Conservation (phyloP, 2,329 filamentous ascomycete genomes). For the Fusarium euwallaceae region DNA sequence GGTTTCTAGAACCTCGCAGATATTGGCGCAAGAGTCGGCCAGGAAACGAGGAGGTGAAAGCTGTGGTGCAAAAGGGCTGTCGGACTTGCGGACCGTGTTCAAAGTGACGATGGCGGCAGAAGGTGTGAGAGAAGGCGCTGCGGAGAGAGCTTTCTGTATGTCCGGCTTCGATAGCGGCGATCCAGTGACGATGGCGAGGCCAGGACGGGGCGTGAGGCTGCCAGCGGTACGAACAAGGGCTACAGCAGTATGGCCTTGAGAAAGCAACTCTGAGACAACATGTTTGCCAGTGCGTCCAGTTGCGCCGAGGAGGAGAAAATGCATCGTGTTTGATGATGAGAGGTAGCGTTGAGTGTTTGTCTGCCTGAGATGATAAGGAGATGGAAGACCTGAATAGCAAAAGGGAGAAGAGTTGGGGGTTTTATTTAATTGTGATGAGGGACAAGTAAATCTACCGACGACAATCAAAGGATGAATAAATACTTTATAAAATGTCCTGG, state of each 20-base stretch:
- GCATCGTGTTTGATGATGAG: conserved; percentile 46
- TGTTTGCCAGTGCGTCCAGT: conserved; percentile 59
- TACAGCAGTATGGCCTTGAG: conserved; percentile 54
- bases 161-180: conserved; percentile 53
- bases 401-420: background rate
- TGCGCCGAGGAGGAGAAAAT: conserved; percentile 59
- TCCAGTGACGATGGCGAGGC: conserved; percentile 51
- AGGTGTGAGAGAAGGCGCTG: conserved; percentile 38
- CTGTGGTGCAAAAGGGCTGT: conserved; percentile 56
- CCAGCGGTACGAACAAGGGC: conserved; percentile 54
- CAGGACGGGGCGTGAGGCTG: conserved; percentile 31
- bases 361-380: background rate
- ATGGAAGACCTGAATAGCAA: background rate
- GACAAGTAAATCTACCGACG: background rate
- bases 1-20: conserved; percentile 50
- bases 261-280: conserved; percentile 55
- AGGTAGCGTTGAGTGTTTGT: conserved; percentile 3
- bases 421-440: background rate
- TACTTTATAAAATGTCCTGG: background rate
- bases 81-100: conserved; percentile 56
- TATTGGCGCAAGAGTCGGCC: conserved; percentile 54
- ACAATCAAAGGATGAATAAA: background rate
- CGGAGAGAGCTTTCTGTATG: conserved; percentile 45
- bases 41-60: conserved; percentile 55
- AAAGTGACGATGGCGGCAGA: conserved; percentile 55